Conservation (phyloP, 768 basidiomycete species). For the Collybia sordida region DNA sequence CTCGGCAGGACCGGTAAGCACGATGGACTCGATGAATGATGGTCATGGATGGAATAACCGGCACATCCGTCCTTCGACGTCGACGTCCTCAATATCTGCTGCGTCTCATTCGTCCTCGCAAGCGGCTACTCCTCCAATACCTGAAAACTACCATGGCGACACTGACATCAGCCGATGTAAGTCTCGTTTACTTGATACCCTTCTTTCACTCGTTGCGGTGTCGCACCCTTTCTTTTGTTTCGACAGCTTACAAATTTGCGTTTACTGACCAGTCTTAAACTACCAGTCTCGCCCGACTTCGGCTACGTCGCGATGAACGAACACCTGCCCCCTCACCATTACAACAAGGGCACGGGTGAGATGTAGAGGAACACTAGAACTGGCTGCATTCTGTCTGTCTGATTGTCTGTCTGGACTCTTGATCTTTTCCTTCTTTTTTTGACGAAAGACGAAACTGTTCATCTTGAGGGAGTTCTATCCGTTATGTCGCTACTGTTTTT, state of each 20-base stretch:
- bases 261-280: slow-evolving; percentile 48
- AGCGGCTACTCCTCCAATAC: slow-evolving; percentile 78
- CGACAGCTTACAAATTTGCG: slow-evolving; percentile 29
- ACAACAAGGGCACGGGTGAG: slow-evolving; percentile 57
- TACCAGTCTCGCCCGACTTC: slow-evolving; percentile 80
- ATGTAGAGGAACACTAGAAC: slow-evolving; percentile 29
- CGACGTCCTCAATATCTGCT: slow-evolving; percentile 74
- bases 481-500: slow-evolving; percentile 1
- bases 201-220: background rate
- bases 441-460: background rate
- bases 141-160: slow-evolving; percentile 64
- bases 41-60: slow-evolving; percentile 48
- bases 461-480: background rate
- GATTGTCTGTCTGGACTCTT: slow-evolving; percentile 3
- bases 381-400: slow-evolving; percentile 14
- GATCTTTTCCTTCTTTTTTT: slow-evolving; percentile 11
- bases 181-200: slow-evolving; percentile 29
- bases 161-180: slow-evolving; percentile 84
- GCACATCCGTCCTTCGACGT: slow-evolving; percentile 70
- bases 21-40: slow-evolving; percentile 47
- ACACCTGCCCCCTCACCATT: slow-evolving; percentile 58
- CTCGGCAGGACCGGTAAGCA: slow-evolving; percentile 50
- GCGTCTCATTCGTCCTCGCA: slow-evolving; percentile 78
- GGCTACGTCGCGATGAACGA: slow-evolving; percentile 83
- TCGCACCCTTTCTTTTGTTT: slow-evolving; percentile 7